Conservation (phyloP, 225 moss, liverwort and hornwort genomes). For the Physcomitrellopsis africana region DNA sequence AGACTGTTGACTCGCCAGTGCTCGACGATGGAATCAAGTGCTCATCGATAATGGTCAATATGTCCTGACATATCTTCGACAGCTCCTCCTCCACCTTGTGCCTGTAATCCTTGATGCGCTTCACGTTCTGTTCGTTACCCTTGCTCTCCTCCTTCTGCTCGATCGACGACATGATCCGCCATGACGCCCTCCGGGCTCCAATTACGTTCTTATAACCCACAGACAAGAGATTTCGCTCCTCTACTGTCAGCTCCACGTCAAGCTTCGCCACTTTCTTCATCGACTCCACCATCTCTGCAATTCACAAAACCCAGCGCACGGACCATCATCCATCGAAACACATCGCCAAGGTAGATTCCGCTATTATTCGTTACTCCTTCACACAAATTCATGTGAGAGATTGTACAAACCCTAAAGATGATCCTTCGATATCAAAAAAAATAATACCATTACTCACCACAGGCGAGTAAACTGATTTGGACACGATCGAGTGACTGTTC, state of each 20-base stretch:
- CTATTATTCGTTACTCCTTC: too few species aligned
- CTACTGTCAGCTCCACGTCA: conserved; percentile 60
- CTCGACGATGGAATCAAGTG: conserved; percentile 43
- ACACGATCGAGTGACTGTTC: too few species aligned
- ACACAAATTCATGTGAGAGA: too few species aligned
- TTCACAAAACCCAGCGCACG: neutral
- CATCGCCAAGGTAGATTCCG: too few species aligned
- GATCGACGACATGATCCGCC: too few species aligned
- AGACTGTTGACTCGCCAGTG: too few species aligned
- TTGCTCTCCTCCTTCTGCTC: conserved; percentile 76
- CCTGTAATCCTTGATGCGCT: conserved; percentile 39
- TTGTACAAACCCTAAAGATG: too few species aligned
- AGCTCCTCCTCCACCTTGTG: conserved; percentile 63
- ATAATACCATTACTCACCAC: too few species aligned
- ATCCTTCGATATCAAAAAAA: too few species aligned
- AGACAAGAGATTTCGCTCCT: conserved; percentile 60
- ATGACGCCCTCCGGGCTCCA: too few species aligned
- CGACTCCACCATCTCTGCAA: conserved; percentile 49
- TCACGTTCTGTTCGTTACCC: conserved; percentile 69
- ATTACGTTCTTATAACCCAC: conserved; percentile 47
- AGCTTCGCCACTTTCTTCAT: conserved; percentile 48
- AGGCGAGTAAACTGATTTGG: too few species aligned
- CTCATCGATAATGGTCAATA: conserved; percentile 64
- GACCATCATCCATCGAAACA: neutral
- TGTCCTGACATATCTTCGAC: conserved; percentile 66